These are phyloP conservation scores for Polygonum aviculare DNA, from an alignment of 148 eudicot genomes.

Conservation along the genomic window DNA sequence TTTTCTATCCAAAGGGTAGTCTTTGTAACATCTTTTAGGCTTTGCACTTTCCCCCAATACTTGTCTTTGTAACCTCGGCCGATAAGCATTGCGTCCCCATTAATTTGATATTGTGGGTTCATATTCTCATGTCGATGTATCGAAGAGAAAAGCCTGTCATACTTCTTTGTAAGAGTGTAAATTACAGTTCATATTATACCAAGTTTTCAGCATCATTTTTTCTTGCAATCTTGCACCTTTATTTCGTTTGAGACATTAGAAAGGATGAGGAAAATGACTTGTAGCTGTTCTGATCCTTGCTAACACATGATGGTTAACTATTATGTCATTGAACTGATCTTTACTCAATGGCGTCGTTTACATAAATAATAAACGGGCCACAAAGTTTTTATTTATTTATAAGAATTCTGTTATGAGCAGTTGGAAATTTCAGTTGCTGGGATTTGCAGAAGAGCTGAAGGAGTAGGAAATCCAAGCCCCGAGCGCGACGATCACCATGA, in stretches of 20 bases:
- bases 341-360: neutral
- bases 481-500: constrained; percentile 44
- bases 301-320: too few species aligned
- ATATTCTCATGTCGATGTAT: neutral
- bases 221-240: neutral
- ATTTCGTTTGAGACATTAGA: neutral
- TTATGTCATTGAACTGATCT: too few species aligned
- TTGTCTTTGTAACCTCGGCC: too few species aligned
- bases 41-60: neutral
- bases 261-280: too few species aligned
- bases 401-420: neutral
- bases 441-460: constrained; percentile 16
- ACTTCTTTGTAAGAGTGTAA: neutral
- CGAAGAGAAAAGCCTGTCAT: neutral
- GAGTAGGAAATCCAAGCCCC: constrained; percentile 42
- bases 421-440: neutral
- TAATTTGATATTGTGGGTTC: neutral
- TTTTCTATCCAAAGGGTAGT: constrained; percentile 3
- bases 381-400: neutral
- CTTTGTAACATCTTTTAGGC: neutral
- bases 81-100: too few species aligned
- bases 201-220: neutral
- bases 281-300: too few species aligned
- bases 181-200: neutral
- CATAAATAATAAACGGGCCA: neutral